These are phyloP conservation scores for Eutrema heterophyllum DNA, from an alignment of 345 rosid species.

Conservation along the genomic window DNA sequence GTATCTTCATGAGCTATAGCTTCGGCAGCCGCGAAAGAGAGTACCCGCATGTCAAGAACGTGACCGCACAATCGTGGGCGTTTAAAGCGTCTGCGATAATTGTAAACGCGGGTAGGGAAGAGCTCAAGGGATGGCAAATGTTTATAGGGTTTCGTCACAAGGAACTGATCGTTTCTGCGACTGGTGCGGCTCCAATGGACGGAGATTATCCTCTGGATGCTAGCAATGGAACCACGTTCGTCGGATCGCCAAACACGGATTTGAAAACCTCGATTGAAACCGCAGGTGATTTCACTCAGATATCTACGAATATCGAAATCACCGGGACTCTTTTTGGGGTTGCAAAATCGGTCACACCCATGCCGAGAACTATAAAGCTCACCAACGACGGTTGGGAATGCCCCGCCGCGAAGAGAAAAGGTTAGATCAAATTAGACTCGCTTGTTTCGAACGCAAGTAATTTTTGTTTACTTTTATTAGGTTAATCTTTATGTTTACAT, in stretches of 20 bases:
- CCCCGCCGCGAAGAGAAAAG: slow-evolving; percentile 43
- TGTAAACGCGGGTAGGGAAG: slow-evolving; percentile 57
- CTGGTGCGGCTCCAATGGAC: slow-evolving; percentile 46
- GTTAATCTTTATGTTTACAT: background rate
- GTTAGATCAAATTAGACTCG: slow-evolving; percentile 30
- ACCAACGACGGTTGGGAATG: slow-evolving; percentile 62
- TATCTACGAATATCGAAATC: slow-evolving; percentile 49
- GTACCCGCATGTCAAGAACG: slow-evolving; percentile 66
- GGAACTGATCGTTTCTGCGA: slow-evolving; percentile 60
- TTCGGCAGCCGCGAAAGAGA: slow-evolving; percentile 53
- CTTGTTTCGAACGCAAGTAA: slow-evolving; percentile 3
- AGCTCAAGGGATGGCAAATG: slow-evolving; percentile 72
- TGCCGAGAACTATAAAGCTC: slow-evolving; percentile 68
- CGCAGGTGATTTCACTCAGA: slow-evolving; percentile 72
- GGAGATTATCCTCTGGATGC: slow-evolving; percentile 63
- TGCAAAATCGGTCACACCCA: slow-evolving; percentile 42
- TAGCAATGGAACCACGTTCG: slow-evolving; percentile 66
- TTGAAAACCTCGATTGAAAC: slow-evolving; percentile 78
- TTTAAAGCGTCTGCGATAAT: slow-evolving; percentile 58
- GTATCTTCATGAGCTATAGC: slow-evolving; percentile 58
- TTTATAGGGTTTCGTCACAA: slow-evolving; percentile 62
- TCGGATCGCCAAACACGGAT: slow-evolving; percentile 51
- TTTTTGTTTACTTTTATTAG: background rate
- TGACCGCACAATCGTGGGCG: slow-evolving; percentile 83
- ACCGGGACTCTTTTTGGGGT: slow-evolving; percentile 77